Evolutionary conservation across 2,329 filamentous ascomycete genomes (phyloP), one percentile per base, ranked within the genome.

Genomic region (Curvularia verruculosa): DNA sequence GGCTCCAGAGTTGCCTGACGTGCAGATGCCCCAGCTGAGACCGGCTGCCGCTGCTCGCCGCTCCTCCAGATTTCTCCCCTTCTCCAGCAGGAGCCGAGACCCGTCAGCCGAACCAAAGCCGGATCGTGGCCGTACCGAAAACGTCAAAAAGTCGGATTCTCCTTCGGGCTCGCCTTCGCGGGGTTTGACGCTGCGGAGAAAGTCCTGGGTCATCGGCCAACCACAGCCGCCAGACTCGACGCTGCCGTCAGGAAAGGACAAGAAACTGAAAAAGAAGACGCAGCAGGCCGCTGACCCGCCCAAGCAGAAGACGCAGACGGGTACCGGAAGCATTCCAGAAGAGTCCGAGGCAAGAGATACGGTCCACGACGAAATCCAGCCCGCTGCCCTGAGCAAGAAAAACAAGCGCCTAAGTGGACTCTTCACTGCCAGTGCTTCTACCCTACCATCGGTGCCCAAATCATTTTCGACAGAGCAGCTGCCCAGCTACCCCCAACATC

Each of bases 401-500:
- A 66, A 70, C 49, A 76, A 75, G 53, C 67, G 73, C 41, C 65
- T 75, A 26, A 75, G 73, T 43, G 69, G 69, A 12, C 58, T 76
- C 39, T 71, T 76, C 57, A 70, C 59, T 49, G 49, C 68, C 48
- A 63, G 64, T 40, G 61, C 62, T 5, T 77, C 78, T 19, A 63
- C 74, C 31, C 63, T 80, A 40, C 78, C 78, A n/a, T 63, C 69
- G 1, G 60, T 82, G 13, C 79, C 79, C 18, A 80, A 80, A 54
- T 82, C 80, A 0, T 82, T 82, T 64, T 82, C 81, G 8, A 81
- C 79, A 2, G 80, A 82, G 50, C 72, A 75, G 49, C 68, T 82
- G 7, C 77, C 79, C 5, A 69, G 66, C 13, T 70, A 75, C 48
- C 54, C 69, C 6, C 70, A 75, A 24, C 68, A 74, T 13, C 70